Base-by-base conservation (phyloP, 257 asterid genomes). In the Forsythia viridissima region DNA sequence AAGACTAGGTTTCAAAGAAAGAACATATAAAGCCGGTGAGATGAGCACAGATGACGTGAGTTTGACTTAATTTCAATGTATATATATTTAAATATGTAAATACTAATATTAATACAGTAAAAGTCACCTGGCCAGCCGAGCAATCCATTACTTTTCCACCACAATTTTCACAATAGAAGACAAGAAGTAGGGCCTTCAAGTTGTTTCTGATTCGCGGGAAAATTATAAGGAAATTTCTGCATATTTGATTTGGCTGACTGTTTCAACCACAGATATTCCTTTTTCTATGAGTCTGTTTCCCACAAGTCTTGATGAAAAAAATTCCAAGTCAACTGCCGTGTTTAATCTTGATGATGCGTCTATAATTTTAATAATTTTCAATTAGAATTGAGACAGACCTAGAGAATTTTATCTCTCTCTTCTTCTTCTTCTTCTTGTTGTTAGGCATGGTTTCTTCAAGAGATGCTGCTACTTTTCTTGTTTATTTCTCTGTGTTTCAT, bases 151-250 rank as follows among this genome's bases (percentile, higher is more conserved):
- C 0, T 13, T 15, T 48, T 48, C 57, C 57, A 13, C 57, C 57
- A 13, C n/a, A 48, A 48, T 48, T 48, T 48, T 48, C n/a, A 48
- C n/a, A 13, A 48, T 12, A 48, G n/a, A 13, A 48, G 15, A 44
- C 3, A 0, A 18, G 6, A 12, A 48, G n/a, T 46, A 3, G 4
- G 55, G 55, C 55, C 6, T 46, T 15, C 18, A 13, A 13, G 57
- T 48, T 48, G n/a, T 13, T 3, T 48, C 7, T 48, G n/a, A 48
- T 48, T 48, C n/a, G 57, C 18, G 1, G 52, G 86, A 76, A 0
- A 21, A 20, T 73, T 71, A 81, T 0, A 86, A 55, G 65, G 65
- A 55, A 55, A 55, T 2, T 55, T 6, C 65, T 15, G 65, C 65
- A 21, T 55, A 16, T 55, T 18, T 21, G 65, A 16, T 16, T 55